phyloP scores from a whole-genome alignment of 2,329 filamentous ascomycete genomes.

The Verruconis gallopava region DNA sequence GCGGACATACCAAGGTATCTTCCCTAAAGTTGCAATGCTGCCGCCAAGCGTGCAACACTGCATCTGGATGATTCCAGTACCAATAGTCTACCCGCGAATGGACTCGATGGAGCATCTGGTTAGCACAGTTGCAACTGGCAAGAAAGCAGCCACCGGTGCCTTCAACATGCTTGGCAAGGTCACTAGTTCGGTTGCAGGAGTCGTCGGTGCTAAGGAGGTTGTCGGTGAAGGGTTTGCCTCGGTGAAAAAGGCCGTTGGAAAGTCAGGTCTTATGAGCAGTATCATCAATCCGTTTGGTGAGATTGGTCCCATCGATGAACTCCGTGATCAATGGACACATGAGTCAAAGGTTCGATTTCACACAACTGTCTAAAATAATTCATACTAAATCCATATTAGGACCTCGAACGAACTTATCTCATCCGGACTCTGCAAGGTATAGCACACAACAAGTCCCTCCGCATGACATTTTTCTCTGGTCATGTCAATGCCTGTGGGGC shows the following conservation, averaged over 20 bases:
- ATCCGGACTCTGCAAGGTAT: constrained; percentile 94
- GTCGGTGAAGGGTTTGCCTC: constrained; percentile 87
- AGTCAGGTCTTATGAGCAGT: constrained; percentile 87
- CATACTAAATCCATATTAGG: constrained; percentile 31
- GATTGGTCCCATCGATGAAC: constrained; percentile 83
- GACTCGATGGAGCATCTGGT: constrained; percentile 87
- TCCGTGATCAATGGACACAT: constrained; percentile 96
- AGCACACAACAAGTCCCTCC: constrained; percentile 82
- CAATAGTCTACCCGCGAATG: constrained; percentile 77
- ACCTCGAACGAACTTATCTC: constrained; percentile 89
- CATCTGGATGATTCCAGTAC: constrained; percentile 89
- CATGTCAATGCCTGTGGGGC: constrained; percentile 86
- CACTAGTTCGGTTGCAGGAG: constrained; percentile 85
- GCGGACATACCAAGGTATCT: constrained; percentile 91
- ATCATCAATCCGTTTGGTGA: constrained; percentile 95
- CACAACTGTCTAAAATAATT: too few relatives aligned
- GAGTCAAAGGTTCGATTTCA: constrained; percentile 62
- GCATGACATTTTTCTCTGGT: constrained; percentile 94
- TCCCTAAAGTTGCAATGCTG: constrained; percentile 84
- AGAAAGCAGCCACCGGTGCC: constrained; percentile 90
- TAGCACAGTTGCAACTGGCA: constrained; percentile 83
- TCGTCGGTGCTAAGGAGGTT: constrained; percentile 87
- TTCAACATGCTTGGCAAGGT: constrained; percentile 96
- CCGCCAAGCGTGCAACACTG: constrained; percentile 93
- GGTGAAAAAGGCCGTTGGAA: constrained; percentile 93